Base-by-base conservation (phyloP, 2,329 filamentous ascomycete species). In the Dothiorella sarmentorum region DNA sequence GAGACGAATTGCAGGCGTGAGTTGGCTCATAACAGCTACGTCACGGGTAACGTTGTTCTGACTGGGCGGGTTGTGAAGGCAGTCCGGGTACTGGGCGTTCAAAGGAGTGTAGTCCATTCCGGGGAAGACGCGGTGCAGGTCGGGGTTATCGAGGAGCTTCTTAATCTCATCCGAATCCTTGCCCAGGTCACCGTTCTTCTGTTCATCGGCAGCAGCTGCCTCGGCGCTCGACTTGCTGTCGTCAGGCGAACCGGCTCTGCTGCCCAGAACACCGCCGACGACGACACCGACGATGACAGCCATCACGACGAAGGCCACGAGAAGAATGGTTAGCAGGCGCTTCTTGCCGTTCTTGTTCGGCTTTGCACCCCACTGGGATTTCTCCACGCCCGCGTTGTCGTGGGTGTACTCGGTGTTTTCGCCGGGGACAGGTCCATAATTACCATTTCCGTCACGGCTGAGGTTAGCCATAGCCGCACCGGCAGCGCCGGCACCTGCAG, bases 41-140 rank as follows among this genome's bases (percentile, higher is more conserved):
- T 97, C 93, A 56, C 90, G 85, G 0, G 94, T 97, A 64, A 97
- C 81, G 70, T 97, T 97, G 76, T 97, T 96, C 71, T 97, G 93
- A 31, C 87, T 92, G 0, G 93, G 89, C 0, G 90, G 89, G 65
- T 87, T 82, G 57, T 81, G 76, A 29, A 92, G 63, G 73, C 93
- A 97, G 37, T 87, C 86, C 2, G 93, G 93, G 66, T 93, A 97
- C 73, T 97, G 92, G 0, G 90, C 85, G 69, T 95, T 91, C 72
- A 94, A 83, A 0, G 93, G 91, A 0, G 93, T 97, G 71, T 97
- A 97, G 74, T 97, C 93, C 75, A 97, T 90, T 24, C 91, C 93
- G 0, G 91, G 90, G 72, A 97, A 97, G 2, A 97, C 91, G 73
- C 91, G 95, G 80, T 96, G 91, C 22, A 97, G 80, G 63, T 91